Evolutionary conservation across 306 rosid genomes (phyloP), one percentile per base, ranked within the genome.

Genomic region (Canavalia ensiformis): DNA sequence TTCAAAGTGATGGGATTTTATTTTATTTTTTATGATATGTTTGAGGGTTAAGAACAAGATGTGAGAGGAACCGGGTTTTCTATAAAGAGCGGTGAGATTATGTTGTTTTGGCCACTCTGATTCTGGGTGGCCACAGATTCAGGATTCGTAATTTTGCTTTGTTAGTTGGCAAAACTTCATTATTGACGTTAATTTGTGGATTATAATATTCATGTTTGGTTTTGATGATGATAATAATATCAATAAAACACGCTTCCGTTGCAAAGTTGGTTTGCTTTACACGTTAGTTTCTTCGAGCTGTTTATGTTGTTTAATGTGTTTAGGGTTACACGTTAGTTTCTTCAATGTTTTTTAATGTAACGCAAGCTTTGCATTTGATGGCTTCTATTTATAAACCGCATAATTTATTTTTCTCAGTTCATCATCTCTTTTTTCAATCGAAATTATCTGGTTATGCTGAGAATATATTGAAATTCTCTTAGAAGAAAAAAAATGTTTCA

Each of bases 81-180:
- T 42, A 62, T 73, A 58, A 41, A 51, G 29, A 5, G 44, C 9
- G 39, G 8, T 58, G 51, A 44, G 37, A 8, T 45, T 79, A 29
- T 58, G 70, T 47, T 54, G 76, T 67, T 78, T 12, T 7, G 59
- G 74, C 50, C 72, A 52, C 34, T 77, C 60, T 50, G n/a, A 34
- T 37, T 54, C n/a, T 41, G 56, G 42, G 77, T 55, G 66, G 77
- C 41, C 37, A 73, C 29, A 18, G 78, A 57, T 57, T 74, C 25
- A 41, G 63, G 33, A 18, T 29, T n/a, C 63, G 72, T 79, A 81
- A 59, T 50, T 56, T 88, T 66, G 88, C 90, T 87, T 93, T 82
- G 44, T 85, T 45, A 66, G 83, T 58, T 67, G 89, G 84, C 88
- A 70, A 89, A 45, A 65, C 34, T 34, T 66, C 54, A 29, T 56